Base-by-base conservation (phyloP, 2,329 filamentous ascomycete species). In the Zasmidium citrigriseum region DNA sequence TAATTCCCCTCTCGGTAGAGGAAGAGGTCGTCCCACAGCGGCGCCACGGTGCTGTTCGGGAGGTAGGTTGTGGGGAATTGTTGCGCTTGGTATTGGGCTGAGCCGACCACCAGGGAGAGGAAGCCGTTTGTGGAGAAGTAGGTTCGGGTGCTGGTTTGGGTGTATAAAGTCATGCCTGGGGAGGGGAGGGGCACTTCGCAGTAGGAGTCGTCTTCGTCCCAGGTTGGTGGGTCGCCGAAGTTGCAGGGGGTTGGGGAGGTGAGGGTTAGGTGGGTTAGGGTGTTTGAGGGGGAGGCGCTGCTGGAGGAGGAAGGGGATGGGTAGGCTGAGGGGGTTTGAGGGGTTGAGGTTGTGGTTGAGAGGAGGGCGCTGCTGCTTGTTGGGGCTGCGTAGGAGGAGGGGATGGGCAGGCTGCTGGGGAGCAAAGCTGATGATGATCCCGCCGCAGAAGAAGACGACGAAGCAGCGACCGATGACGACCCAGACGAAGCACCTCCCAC, bases 1-100 rank as follows among this genome's bases (percentile, higher is more conserved):
- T 46, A 50, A 20, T 44, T 34, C 20, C 57, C 53, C 22, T 50
- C 41, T 14, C 60, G 63, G 47, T 62, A 65, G 12, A 72, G 58
- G 54, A 65, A 68, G 2, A 72, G 62, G 55, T 75, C 73, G 52
- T 73, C 70, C 60, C 69, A 72, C 55, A 71, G 70, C 3, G 72
- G 68, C 3, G 58, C 65, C 20, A 72, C 55, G 44, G 69, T 66
- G 54, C 63, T 64, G 27, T 62, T 58, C 2, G 72, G 70, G 10
- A 74, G 55, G 22, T 60, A 44, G 24, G 53, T 20, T 27, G 66
- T 62, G 1, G 71, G 71, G 18, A 72, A 55, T 2, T 55, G 45
- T 20, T 54, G 25, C 24, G 58, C 53, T 38, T 68, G 60, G 57
- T 69, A 74, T 18, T 65, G 58, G 4, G 63, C 34, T 38, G 63